Evolutionary conservation across 1,284 basidiomycete species (phyloP).

Genomic region (Bondarzewia mesenterica): DNA sequence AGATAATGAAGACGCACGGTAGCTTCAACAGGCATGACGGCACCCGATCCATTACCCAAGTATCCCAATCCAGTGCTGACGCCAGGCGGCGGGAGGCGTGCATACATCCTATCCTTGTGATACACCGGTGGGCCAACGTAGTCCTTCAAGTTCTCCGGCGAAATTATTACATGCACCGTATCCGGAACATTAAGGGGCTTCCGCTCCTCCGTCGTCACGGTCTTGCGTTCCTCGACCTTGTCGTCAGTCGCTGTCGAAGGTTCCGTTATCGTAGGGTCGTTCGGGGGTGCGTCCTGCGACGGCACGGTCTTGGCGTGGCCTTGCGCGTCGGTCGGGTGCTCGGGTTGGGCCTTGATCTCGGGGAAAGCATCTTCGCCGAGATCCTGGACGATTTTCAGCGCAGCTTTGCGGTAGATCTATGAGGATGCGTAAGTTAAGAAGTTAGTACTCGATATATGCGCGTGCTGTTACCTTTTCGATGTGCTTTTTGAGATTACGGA

Average conservation of each 20-base stretch:
- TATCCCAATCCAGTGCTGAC: constrained; percentile 95
- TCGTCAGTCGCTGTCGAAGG: constrained; percentile 17
- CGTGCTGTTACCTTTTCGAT: constrained; percentile 74
- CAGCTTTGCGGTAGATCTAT: constrained; percentile 98
- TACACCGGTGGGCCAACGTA: constrained; percentile 96
- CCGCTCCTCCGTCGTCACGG: constrained; percentile 72
- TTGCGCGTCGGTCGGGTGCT: constrained; percentile 12
- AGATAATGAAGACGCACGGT: constrained; percentile 44
- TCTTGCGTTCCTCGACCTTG: constrained; percentile 29
- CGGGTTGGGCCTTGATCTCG: constrained; percentile 40
- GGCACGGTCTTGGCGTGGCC: constrained; percentile 27
- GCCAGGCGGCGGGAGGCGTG: constrained; percentile 76
- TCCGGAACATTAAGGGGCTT: constrained; percentile 80
- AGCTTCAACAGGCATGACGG: constrained; percentile 96
- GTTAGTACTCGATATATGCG: no score
- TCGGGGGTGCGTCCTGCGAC: constrained; percentile 29
- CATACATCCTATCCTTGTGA: constrained; percentile 92
- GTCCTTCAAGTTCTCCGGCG: constrained; percentile 84
- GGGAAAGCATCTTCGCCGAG: constrained; percentile 86
- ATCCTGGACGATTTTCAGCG: constrained; percentile 87
- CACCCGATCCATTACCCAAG: constrained; percentile 91
- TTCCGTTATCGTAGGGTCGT: constrained; percentile 25
- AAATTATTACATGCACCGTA: constrained; percentile 75
- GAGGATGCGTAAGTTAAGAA: no score
- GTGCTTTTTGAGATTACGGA: constrained; percentile 90